Base-by-base conservation (phyloP, 257 asterid species). In the Penstemon davidsonii region DNA sequence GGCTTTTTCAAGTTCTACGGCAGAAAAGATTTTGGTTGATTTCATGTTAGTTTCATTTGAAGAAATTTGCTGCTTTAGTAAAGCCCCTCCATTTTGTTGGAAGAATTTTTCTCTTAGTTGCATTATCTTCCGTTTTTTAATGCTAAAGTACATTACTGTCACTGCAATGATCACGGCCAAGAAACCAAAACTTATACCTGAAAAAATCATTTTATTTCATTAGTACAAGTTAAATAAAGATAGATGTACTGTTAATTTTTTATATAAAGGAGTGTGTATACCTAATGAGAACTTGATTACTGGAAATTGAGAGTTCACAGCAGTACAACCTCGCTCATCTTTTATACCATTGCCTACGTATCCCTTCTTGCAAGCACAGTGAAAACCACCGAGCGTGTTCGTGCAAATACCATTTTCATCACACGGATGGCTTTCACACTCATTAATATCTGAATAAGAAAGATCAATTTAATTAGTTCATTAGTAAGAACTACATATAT, bases 21-120 rank as follows among this genome's bases (percentile, higher is more conserved):
- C 80, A 0, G 84, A 64, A 44, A 79, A 81, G 8, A 80, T 69
- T 13, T 69, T 76, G 12, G 84, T 18, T 13, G 82, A 39, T 49
- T 71, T 53, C 15, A 60, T 71, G 6, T 61, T 66, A 9, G 64
- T 60, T 2, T 64, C 66, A 0, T 6, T 40, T 6, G 81, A 49
- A n/a, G 78, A 62, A 1, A 77, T 44, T 18, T 78, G 85, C 50
- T 81, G 85, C 73, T 69, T 77, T 60, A 84, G 15, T 9, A 84
- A 44, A n/a, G 82, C 7, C 6, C 87, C 87, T 3, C 85, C 87
- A 65, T 84, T 80, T 73, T 79, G 83, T 6, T 73, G 75, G 69
- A 84, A 82, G 77, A 81, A 84, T 60, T 79, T 71, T 54, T 79
- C 81, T n/a, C 83, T 54, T 2, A 62, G 49, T 62, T 18, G 55